A percentile compares a stretch with the other conserved stretches of the same genome.
These are phyloP conservation scores for Plasmodium inui DNA, from an alignment of 169 alveolate genomes.

Conservation along the genomic window DNA sequence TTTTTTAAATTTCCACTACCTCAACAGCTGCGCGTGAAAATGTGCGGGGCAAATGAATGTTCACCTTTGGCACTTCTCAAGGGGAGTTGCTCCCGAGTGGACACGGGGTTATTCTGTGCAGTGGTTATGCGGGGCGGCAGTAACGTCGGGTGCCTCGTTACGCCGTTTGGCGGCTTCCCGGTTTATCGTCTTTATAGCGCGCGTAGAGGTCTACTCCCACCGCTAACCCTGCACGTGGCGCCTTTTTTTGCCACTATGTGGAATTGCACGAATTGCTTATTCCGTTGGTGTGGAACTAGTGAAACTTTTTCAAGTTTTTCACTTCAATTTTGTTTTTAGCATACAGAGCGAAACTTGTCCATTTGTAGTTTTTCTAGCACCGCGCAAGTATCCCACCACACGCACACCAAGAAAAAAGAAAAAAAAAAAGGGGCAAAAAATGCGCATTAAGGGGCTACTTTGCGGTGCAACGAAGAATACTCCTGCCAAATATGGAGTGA, in stretches of 20 bases:
- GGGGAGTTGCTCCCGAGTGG: background rate
- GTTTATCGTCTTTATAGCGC: background rate
- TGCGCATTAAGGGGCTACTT: background rate
- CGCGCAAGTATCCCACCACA: background rate
- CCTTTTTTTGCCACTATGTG: background rate
- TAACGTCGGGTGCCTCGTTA: no score
- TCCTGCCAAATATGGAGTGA: background rate
- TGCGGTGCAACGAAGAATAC: background rate
- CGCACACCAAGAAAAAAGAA: background rate
- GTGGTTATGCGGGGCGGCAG: background rate
- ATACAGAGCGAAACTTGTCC: background rate
- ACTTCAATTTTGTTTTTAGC: background rate
- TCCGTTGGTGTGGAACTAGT: background rate
- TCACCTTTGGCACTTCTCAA: background rate
- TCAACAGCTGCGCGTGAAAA: background rate
- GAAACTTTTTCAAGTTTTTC: background rate
- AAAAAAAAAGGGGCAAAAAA: background rate
- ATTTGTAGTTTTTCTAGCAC: background rate
- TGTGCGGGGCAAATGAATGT: background rate
- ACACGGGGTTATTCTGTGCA: background rate
- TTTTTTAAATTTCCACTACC: background rate
- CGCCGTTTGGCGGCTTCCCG: background rate
- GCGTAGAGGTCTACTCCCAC: background rate
- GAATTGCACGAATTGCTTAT: background rate
- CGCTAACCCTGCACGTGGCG: background rate